Base-by-base conservation (phyloP, 495 filamentous ascomycete genomes). In the Aspergillus sclerotiicarbonarius region DNA sequence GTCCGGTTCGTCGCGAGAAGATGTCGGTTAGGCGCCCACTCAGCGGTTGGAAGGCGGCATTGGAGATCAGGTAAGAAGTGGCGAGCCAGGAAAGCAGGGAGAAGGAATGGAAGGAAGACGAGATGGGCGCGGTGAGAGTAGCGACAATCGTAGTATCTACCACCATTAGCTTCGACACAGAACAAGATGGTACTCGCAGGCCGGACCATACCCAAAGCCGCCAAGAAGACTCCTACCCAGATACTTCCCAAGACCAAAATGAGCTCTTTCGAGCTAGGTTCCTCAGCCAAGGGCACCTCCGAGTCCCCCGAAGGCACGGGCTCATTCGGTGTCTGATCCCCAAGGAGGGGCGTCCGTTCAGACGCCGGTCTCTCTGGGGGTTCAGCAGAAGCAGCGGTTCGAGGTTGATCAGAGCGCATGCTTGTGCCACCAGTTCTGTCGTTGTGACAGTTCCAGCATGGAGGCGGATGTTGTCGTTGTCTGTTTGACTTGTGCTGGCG, bases 31-130 rank as follows among this genome's bases (percentile, higher is more conserved):
- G 68, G 6, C 89, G 82, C 16, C 93, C 93, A 50, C 87, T 88
- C 12, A 97, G 73, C 3, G 93, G 92, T 61, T 97, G 92, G 50
- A 85, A 87, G 2, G 90, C 90, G 6, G 92, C 90, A 71, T 93
- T 95, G 48, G 93, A 87, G 61, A 97, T 92, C 30, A 96, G 82
- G 69, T 96, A 97, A 21, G 90, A 85, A 4, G 89, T 89, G 3
- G 91, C 93, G 12, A 97, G 84, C 92, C 92, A 97, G 6, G 91
- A 93, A 44, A 96, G 77, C 25, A 94, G 74, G n/a, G 84, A 86
- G 44, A 96, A 80, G 1, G 90, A 95, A 49, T 86, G 79, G 71
- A 97, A 96, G 16, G 89, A 88, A 55, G 84, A 87, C 15, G 90
- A 90, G 54, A 97, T 96, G 10, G 92, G 90, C 3, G 84, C 91